Conservation (phyloP, 1,284 basidiomycete genomes). For the Austroboletus niveus region DNA sequence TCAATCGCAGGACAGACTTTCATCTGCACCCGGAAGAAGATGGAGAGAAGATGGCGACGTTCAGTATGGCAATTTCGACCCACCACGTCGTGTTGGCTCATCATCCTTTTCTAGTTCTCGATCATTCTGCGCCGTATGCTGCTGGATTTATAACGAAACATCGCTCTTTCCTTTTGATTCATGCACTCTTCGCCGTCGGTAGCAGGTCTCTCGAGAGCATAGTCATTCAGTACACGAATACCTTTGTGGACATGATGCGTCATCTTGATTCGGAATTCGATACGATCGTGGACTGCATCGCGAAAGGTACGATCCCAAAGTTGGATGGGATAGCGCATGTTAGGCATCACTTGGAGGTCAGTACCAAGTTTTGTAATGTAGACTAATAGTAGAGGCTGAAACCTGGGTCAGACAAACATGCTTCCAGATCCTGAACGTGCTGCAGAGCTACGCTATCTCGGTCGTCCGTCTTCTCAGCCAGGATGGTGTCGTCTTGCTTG, state of each 20-base stretch:
- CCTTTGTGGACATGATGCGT: constrained; percentile 9
- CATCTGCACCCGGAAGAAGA: neutral
- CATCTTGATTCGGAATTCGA: constrained; percentile 15
- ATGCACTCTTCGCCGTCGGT: neutral
- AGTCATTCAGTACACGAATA: neutral
- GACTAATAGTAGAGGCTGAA: too few relatives aligned
- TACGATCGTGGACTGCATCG: constrained; percentile 5
- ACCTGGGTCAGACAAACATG: neutral
- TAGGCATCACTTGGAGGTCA: constrained; percentile 7
- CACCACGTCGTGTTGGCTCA: neutral
- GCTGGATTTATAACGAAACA: neutral
- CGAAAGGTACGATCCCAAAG: constrained; percentile 6
- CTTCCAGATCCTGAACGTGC: neutral
- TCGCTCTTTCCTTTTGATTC: neutral
- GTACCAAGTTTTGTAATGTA: too few relatives aligned
- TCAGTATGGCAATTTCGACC: neutral
- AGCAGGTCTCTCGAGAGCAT: neutral
- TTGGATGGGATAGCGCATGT: constrained; percentile 6
- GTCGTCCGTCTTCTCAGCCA: neutral
- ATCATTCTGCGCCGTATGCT: neutral
- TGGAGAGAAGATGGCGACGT: neutral
- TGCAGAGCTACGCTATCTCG: neutral
- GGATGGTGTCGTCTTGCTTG: neutral
- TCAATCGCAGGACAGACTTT: neutral
- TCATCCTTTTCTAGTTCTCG: neutral